These are phyloP conservation scores for Neofusicoccum umdonicola DNA, from an alignment of 2,329 filamentous ascomycete genomes.

Conservation along the genomic window DNA sequence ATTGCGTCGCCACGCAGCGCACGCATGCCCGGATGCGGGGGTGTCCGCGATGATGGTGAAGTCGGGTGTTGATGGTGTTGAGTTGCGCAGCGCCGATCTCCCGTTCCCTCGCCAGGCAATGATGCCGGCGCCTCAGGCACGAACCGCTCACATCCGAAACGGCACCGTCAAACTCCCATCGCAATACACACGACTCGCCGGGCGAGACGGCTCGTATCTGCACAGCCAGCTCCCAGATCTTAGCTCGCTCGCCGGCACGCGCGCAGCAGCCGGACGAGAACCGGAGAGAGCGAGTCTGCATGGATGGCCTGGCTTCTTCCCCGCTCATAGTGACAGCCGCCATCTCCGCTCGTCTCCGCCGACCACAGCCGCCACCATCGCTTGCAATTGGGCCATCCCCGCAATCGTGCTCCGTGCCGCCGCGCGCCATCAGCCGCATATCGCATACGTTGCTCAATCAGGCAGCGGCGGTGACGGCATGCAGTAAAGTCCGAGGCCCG, in stretches of 20 bases:
- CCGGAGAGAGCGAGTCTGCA: neutral
- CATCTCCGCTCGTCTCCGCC: neutral
- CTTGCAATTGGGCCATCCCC: neutral
- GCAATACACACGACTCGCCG: no score
- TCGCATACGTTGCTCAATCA: neutral
- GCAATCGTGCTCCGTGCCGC: neutral
- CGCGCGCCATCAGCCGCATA: neutral
- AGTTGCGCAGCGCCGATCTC: no score
- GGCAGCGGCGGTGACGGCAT: neutral
- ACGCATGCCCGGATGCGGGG: no score
- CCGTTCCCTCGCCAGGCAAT: no score
- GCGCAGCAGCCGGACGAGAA: no score
- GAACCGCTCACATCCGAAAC: no score
- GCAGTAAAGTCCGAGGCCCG: neutral
- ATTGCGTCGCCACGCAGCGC: no score
- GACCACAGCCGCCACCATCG: neutral
- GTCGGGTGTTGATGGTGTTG: no score
- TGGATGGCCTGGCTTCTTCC: neutral
- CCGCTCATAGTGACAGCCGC: neutral
- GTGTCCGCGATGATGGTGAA: no score
- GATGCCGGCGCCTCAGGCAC: no score
- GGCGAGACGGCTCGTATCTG: neutral
- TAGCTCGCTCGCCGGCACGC: neutral
- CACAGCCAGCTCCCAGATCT: neutral
- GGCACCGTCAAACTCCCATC: no score